Conservation (phyloP, 1,139 yeast species). For the Magnusiomyces sp. region DNA sequence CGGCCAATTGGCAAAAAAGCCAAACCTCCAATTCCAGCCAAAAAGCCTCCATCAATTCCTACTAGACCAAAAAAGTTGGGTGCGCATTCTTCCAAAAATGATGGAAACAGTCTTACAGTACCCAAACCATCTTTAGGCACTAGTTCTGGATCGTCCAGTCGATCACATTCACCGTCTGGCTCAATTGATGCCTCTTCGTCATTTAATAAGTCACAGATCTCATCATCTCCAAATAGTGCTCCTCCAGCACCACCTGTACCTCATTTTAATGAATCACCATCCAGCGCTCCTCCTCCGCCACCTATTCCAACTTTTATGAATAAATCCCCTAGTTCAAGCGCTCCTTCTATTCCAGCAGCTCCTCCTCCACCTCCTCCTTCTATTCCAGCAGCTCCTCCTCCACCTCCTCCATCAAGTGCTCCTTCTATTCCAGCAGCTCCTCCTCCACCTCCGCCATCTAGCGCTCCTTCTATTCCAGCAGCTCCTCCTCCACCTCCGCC, state of each 20-base stretch:
- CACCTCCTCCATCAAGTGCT: conserved; percentile 25
- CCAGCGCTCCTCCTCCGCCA: conserved; percentile 24
- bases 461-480: conserved; percentile 23
- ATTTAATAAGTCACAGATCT: neutral
- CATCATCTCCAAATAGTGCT: conserved; percentile 17
- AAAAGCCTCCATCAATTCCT: conserved; percentile 19
- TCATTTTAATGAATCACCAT: conserved; percentile 22
- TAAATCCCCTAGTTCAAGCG: too few species aligned
- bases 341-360: conserved; percentile 19
- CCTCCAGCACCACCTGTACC: conserved; percentile 18
- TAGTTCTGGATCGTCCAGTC: conserved; percentile 1
- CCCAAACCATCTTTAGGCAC: neutral
- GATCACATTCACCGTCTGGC: neutral
- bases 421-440: conserved; percentile 25
- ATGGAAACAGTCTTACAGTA: too few species aligned
- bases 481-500: conserved; percentile 25
- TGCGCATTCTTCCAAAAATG: too few species aligned
- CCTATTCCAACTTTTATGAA: conserved; percentile 27
- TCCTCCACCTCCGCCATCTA: conserved; percentile 15
- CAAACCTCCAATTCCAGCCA: conserved; percentile 14
- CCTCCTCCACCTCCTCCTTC: conserved; percentile 20
- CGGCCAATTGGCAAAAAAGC: conserved; percentile 19
- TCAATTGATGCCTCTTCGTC: neutral
- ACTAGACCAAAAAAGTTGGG: neutral
- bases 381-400: conserved; percentile 17